These are phyloP conservation scores for Skeletonema menzelii DNA, from an alignment of 108 stramenopile species.

Conservation along the genomic window DNA sequence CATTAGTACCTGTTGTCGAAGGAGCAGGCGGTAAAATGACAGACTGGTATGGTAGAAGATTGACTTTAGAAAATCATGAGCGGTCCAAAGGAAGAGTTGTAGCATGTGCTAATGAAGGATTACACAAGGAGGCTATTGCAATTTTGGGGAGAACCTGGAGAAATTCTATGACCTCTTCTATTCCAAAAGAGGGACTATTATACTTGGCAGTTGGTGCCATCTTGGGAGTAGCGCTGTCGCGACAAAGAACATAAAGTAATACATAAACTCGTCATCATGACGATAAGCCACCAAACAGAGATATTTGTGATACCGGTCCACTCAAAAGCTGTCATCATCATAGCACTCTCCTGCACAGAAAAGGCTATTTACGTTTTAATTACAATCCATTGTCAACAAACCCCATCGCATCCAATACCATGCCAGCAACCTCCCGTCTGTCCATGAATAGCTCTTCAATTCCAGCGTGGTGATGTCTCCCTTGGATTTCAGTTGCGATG, in stretches of 20 bases:
- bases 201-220: neutral
- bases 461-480: constrained; percentile 16
- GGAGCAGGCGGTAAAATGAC: constrained; percentile 58
- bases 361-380: neutral
- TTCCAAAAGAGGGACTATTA: neutral
- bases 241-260: neutral
- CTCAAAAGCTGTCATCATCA: too few species aligned
- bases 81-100: constrained; percentile 50
- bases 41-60: constrained; percentile 50
- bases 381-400: constrained; percentile 66
- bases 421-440: constrained; percentile 59
- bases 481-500: constrained; percentile 22
- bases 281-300: neutral
- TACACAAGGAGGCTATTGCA: constrained; percentile 41
- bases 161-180: neutral
- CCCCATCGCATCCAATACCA: constrained; percentile 75
- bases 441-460: constrained; percentile 49
- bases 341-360: neutral
- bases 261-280: neutral
- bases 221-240: neutral
- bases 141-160: constrained; percentile 17
- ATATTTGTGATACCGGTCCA: too few species aligned
- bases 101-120: constrained; percentile 43
- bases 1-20: constrained; percentile 54
- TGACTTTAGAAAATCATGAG: constrained; percentile 48